These are phyloP conservation scores for Psilocybe cyanescens DNA, from an alignment of 768 basidiomycete genomes.

Conservation along the genomic window DNA sequence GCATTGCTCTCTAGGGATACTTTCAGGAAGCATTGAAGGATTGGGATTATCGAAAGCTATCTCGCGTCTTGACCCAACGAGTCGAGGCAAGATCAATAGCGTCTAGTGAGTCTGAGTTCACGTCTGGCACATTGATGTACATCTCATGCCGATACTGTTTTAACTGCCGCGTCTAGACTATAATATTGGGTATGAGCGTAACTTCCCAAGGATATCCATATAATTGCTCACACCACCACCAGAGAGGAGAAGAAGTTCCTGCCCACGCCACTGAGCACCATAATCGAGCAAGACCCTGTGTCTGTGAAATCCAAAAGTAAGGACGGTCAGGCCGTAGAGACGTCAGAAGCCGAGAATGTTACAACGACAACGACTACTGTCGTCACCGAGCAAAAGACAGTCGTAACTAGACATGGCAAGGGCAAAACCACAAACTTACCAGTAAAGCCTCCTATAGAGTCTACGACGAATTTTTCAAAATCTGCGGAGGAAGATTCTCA, in stretches of 20 bases:
- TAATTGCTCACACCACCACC: background rate
- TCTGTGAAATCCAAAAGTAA: background rate
- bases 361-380: conserved; percentile 1
- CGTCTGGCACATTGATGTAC: background rate
- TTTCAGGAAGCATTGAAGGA: conserved; percentile 11
- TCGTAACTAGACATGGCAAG: background rate
- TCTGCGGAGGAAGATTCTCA: no score
- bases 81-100: conserved; percentile 20
- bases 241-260: conserved; percentile 4
- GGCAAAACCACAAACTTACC: background rate
- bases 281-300: background rate
- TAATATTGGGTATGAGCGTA: conserved; percentile 1
- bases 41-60: conserved; percentile 17
- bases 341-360: background rate
- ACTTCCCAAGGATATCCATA: background rate
- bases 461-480: background rate
- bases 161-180: conserved; percentile 2
- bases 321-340: background rate
- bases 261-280: background rate
- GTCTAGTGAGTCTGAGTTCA: conserved; percentile 15
- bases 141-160: background rate
- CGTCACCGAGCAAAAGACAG: conserved; percentile 1
- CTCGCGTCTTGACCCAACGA: conserved; percentile 18
- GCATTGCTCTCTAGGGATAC: conserved; percentile 7
- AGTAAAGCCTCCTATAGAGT: background rate